Evolutionary conservation across 345 rosid genomes (phyloP), one percentile per base, ranked within the genome.

Genomic region (Salix koriyanagi): DNA sequence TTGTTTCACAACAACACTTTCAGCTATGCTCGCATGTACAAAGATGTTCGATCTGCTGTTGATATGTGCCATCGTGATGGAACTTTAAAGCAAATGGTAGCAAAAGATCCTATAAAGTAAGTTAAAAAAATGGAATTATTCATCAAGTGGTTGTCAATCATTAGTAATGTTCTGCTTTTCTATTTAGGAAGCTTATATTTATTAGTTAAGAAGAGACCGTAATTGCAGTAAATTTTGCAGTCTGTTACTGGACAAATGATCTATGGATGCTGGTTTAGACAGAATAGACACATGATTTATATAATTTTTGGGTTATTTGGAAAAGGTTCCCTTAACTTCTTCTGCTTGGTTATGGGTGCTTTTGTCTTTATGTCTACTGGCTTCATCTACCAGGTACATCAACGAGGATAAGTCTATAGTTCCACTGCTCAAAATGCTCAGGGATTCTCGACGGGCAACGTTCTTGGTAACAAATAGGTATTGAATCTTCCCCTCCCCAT

Each of bases 51-150:
- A 73, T 92, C 98, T 60, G 98, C 98, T 26, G 99, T 96, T 84
- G 99, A 96, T 83, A 82, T 96, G 90, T 96, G 99, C 81, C 99
- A 96, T 84, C 94, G 98, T 25, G 98, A 96, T 85, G 99, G 98
- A 82, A 96, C 98, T 67, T 79, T 96, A 69, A 96, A 96, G 91
- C 93, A 87, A 85, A 90, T 91, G 99, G 99, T 96, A 82, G 98
- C 99, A 6, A 85, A 85, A 79, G 90, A 96, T 84, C 99, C 99
- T 76, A 74, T 72, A 77, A 78, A 73, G 97, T 90, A 81, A 75
- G 76, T 30, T 23, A 21, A 72, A 39, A 52, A 61, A 11, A 32
- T 13, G 34, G 16, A 8, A 11, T 65, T 28, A 30, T 44, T 44
- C 50, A 14, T 44, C 50, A 13, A 44, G 5, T 14, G 5, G 50